These are phyloP conservation scores for Aureoboletus auriporus DNA, from an alignment of 768 basidiomycete species.

Conservation along the genomic window DNA sequence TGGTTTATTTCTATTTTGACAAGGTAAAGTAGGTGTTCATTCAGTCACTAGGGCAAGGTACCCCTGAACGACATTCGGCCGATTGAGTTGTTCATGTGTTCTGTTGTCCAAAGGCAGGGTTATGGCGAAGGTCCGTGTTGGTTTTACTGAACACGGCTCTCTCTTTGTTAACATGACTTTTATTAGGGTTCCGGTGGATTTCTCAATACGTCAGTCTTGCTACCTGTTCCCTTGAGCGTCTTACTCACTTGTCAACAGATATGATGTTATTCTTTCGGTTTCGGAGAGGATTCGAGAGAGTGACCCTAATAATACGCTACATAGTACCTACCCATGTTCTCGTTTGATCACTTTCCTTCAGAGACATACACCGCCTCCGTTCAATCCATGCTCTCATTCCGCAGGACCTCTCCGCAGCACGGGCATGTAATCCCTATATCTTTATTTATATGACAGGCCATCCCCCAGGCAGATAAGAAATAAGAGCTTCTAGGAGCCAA, in stretches of 20 bases:
- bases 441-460: slow-evolving; percentile 12
- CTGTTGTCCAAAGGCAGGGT: slow-evolving; percentile 97
- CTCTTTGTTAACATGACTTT: slow-evolving; percentile 1
- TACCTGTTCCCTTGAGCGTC: neutral
- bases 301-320: slow-evolving; percentile 20
- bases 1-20: slow-evolving; percentile 7
- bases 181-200: slow-evolving; percentile 85
- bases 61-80: slow-evolving; percentile 95
- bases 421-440: slow-evolving; percentile 20
- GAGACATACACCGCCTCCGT: slow-evolving; percentile 8
- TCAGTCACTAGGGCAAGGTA: slow-evolving; percentile 76
- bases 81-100: slow-evolving; percentile 99
- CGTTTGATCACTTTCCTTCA: slow-evolving; percentile 9
- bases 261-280: slow-evolving; percentile 12
- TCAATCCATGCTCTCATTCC: slow-evolving; percentile 15
- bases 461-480: neutral
- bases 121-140: slow-evolving; percentile 82
- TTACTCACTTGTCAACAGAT: slow-evolving; percentile 14
- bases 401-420: slow-evolving; percentile 4
- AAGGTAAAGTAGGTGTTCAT: slow-evolving; percentile 3
- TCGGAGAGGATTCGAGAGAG: slow-evolving; percentile 1
- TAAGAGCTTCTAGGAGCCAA: neutral
- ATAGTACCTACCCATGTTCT: slow-evolving; percentile 20
- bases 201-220: slow-evolving; percentile 83
- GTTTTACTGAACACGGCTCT: neutral